Conservation (phyloP, 768 basidiomycete species). For the Xanthoconium stramineum region DNA sequence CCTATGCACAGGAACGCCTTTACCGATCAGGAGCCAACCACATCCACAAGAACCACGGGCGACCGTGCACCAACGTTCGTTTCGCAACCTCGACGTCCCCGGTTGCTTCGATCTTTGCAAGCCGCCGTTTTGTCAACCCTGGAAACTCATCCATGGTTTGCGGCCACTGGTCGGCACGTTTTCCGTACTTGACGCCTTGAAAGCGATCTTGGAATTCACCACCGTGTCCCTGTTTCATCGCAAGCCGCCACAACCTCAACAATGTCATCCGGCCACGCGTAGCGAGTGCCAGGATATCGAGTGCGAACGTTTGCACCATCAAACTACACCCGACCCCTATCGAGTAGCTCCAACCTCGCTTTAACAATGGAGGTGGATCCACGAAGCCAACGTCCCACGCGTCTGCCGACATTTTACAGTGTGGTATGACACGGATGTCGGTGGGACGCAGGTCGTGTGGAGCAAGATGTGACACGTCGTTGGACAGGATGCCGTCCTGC, state of each 20-base stretch:
- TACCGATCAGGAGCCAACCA: slow-evolving; percentile 1
- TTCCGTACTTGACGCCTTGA: neutral
- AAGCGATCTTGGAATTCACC: neutral
- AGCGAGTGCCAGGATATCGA: slow-evolving; percentile 2
- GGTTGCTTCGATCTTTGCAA: neutral
- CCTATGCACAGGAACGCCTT: neutral
- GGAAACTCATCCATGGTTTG: neutral
- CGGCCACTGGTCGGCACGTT: neutral
- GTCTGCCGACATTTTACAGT: neutral
- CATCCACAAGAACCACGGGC: neutral
- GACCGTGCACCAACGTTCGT: neutral
- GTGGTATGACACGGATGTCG: neutral
- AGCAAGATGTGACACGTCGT: too few species aligned
- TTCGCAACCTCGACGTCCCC: neutral
- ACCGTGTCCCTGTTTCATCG: neutral
- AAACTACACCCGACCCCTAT: neutral
- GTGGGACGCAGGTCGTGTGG: neutral
- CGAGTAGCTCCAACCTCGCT: neutral
- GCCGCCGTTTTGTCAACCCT: neutral
- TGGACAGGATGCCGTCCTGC: neutral
- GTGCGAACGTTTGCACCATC: neutral
- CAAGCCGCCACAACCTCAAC: neutral
- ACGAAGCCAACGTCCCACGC: neutral
- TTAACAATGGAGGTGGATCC: neutral
- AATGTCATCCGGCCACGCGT: neutral